Conservation (phyloP, 2,329 filamentous ascomycete genomes). For the Mariannaea elegans region DNA sequence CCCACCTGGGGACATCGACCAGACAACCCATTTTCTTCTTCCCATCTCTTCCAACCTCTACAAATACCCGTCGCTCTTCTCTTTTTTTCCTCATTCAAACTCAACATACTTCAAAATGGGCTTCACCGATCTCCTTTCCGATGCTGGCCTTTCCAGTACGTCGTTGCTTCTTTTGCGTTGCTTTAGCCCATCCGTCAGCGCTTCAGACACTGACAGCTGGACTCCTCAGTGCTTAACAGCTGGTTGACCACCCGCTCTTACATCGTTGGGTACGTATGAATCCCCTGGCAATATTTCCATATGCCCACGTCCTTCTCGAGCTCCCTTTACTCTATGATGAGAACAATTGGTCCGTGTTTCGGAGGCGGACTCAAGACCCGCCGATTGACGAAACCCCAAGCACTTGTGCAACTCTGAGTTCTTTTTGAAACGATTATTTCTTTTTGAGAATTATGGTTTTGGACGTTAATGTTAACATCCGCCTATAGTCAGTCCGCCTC, state of each 20-base stretch:
- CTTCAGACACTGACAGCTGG: conserved; percentile 46
- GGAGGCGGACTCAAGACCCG: conserved; percentile 93
- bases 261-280: conserved; percentile 77
- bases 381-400: conserved; percentile 79
- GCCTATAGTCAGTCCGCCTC: conserved; percentile 68
- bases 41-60: conserved; percentile 41
- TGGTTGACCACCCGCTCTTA: conserved; percentile 81
- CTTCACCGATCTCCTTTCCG: conserved; percentile 73
- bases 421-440: conserved; percentile 28
- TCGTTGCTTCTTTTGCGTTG: conserved; percentile 39
- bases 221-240: conserved; percentile 71
- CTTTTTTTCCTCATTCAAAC: conserved; percentile 33
- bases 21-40: conserved; percentile 48
- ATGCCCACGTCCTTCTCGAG: neutral
- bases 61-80: conserved; percentile 38
- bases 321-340: conserved; percentile 65
- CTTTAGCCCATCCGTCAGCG: conserved; percentile 36
- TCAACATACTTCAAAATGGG: conserved; percentile 64
- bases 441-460: conserved; percentile 1
- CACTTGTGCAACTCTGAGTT: conserved; percentile 79
- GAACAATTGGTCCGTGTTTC: conserved; percentile 95
- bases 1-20: conserved; percentile 51
- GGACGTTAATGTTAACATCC: conserved; percentile 30
- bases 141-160: conserved; percentile 65
- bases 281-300: neutral